Conservation (phyloP, 2,329 filamentous ascomycete genomes). For the Mycocentrospora acerina region DNA sequence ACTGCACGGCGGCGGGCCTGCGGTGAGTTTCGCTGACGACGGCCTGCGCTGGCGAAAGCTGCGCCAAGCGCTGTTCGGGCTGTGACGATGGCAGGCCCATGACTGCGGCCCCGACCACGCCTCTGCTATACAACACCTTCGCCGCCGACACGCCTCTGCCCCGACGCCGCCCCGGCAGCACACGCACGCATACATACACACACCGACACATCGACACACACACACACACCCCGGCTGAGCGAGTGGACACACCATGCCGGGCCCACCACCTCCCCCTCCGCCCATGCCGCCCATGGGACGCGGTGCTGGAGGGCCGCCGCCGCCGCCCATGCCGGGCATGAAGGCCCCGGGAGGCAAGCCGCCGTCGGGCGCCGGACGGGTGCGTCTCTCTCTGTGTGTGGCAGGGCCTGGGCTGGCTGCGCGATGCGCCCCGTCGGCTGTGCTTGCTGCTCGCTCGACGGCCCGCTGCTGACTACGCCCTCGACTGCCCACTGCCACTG, state of each 20-base stretch:
- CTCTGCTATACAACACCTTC: neutral
- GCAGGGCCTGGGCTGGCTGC: too few species aligned
- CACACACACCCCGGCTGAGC: neutral
- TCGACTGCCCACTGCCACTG: too few species aligned
- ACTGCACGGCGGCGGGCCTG: neutral
- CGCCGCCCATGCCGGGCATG: slow-evolving; percentile 40
- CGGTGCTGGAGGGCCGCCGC: slow-evolving; percentile 40
- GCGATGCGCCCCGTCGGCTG: too few species aligned
- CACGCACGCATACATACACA: neutral
- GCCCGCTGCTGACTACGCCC: too few species aligned
- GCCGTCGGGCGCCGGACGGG: slow-evolving; percentile 37
- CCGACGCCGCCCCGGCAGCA: too few species aligned
- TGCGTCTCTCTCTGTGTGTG: too few species aligned
- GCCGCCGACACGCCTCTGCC: slow-evolving; percentile 14
- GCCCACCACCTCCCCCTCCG: slow-evolving; percentile 40
- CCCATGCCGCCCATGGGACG: slow-evolving; percentile 42
- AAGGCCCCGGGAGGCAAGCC: slow-evolving; percentile 36
- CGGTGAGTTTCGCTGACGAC: too few species aligned
- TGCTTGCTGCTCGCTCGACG: too few species aligned
- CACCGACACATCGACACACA: neutral
- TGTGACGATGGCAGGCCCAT: neutral
- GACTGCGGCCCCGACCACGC: neutral
- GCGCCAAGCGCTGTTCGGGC: too few species aligned
- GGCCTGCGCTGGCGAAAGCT: neutral
- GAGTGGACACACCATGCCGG: slow-evolving; percentile 29